Base-by-base conservation (phyloP, 805 yeast genomes). In the Suhomyces faveliae region DNA sequence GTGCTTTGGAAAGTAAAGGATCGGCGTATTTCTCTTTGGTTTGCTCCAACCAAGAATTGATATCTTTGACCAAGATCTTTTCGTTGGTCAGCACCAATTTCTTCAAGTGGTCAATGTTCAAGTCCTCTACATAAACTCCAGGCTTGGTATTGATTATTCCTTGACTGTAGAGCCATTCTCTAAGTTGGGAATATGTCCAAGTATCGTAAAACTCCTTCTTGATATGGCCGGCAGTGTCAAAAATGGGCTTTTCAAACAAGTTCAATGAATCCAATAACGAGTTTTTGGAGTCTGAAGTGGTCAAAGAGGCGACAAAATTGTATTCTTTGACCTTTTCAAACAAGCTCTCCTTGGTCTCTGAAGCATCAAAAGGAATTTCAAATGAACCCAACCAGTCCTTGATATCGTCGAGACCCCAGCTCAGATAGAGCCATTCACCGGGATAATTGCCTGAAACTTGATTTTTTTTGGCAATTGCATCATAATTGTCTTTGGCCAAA, bases 161-260 rank as follows among this genome's bases (percentile, higher is more conserved):
- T 56, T 78, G 80, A 35, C 67, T 59, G 46, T 69, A 62, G 27
- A 84, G 62, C 80, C 87, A 84, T 50, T 75, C 76, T 55, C 72
- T 67, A 49, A 84, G 62, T 55, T 83, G 86, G 4, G 74, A 67
- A 21, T 76, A 69, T 3, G 80, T 63, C 85, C 85, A 81, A 13
- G 70, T 63, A 49, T 78, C 70, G 59, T 80, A 75, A 17, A 76
- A 64, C 33, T 70, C 71, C 30, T 72, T 74, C 53, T 70, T 74
- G 49, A 76, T 55, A 23, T 64, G 48, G 13, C 75, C 76, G 11
- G 67, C 59, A 43, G 66, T 67, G 48, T 75, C 76, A 44, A 68
- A 68, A 3, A 73, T 51, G 5, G 66, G 55, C 44, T 64, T 62
- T 39, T 64, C 58, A 9, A 71, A 60, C 39, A 73, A 51, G 45